Conservation (phyloP, 345 rosid species). For the Salix suchowensis region DNA sequence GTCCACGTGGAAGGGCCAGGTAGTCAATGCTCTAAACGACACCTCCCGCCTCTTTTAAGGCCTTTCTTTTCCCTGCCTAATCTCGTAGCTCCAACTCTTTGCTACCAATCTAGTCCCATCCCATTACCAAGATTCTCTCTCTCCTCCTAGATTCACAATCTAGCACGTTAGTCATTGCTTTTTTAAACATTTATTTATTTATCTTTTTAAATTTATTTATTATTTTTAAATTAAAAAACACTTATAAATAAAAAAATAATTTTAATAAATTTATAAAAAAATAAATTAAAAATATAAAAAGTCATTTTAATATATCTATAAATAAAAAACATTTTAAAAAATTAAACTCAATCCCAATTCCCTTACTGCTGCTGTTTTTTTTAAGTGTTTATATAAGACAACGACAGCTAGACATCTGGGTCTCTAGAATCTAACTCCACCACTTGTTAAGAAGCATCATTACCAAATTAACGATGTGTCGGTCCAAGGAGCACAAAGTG, state of each 20-base stretch:
- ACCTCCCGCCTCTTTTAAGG: background rate
- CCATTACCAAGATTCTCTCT: background rate
- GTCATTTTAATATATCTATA: too few relatives aligned
- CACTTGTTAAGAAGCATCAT: background rate
- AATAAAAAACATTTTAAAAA: too few relatives aligned
- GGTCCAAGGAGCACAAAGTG: background rate
- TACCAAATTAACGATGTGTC: background rate
- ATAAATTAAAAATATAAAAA: too few relatives aligned
- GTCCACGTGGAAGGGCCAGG: background rate
- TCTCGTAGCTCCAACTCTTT: background rate
- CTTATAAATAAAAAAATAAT: too few relatives aligned
- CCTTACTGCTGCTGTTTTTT: too few relatives aligned
- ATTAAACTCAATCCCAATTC: too few relatives aligned
- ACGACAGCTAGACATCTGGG: conserved; percentile 1
- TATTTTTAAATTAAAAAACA: too few relatives aligned
- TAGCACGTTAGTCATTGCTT: too few relatives aligned
- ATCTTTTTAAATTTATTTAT: too few relatives aligned
- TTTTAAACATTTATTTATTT: too few relatives aligned
- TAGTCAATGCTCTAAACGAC: background rate
- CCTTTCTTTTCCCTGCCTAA: background rate
- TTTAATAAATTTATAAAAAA: too few relatives aligned
- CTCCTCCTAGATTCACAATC: too few relatives aligned
- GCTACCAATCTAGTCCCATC: background rate
- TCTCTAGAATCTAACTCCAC: background rate
- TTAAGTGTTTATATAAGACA: conserved; percentile 9